Evolutionary conservation across 768 basidiomycete genomes (phyloP), one percentile per base, ranked within the genome.

Genomic region (Auricularia auricula-judae): DNA sequence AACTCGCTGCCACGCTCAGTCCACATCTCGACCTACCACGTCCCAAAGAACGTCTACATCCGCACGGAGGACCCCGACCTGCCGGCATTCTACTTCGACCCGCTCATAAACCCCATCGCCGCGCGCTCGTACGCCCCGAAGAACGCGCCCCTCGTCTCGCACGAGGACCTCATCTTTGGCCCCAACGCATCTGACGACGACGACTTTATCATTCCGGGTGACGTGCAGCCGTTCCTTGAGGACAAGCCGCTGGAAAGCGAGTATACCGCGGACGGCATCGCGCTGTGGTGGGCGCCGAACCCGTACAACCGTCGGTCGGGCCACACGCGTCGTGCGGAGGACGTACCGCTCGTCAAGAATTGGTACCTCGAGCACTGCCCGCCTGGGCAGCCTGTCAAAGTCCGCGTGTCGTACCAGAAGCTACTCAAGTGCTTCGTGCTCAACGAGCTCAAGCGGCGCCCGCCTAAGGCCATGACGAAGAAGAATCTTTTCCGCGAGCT

Each of bases 341-440:
- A 99, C 73, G 75, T 99, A 1, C 94, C 96, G 2, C 80, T 98
- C 62, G 91, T 98, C 69, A 98, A 99, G 81, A 91, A 92, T 70
- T 99, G 95, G 92, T 99, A 98, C 72, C 81, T 98, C 35, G 97
- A 99, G 73, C 97, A 99, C 72, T 98, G 96, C 72, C 97, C 97
- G 36, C 93, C 95, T 0, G 88, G 87, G 54, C 94, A 97, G 72
- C 86, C 95, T 0, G 96, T 98, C 73, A 99, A 99, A 82, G 92
- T 98, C 70, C 88, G 97, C 67, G 97, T 99, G 0, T 98, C 96
- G 42, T 98, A 99, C 73, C 97, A 99, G 80, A 99, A 99, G 77
- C 80, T 99, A 36, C 81, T 96, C 65, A 99, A 99, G 76, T 89
- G 89, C 73, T 98, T 82, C 75, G 97, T 99, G 18, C 81, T 98